Evolutionary conservation across 1,284 basidiomycete species (phyloP).

Genomic region (Schizophyllum commune): DNA sequence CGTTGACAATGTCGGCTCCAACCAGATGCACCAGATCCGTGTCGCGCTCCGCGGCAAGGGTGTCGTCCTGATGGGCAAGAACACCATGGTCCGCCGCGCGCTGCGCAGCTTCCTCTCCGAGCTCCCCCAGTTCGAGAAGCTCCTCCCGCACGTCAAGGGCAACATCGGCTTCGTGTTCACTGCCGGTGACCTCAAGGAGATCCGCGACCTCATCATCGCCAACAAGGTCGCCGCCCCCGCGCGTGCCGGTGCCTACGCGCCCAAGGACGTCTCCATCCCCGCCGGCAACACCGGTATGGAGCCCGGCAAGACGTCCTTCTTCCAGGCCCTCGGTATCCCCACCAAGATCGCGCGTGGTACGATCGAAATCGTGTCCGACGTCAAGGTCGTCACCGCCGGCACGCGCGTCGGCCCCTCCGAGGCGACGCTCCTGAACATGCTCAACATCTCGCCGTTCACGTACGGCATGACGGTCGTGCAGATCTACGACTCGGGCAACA

Average conservation of each 20-base stretch:
- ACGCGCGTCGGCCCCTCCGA: conserved; percentile 95
- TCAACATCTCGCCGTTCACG: conserved; percentile 98
- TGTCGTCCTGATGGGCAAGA: conserved; percentile 99
- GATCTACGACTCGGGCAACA: conserved; percentile 89
- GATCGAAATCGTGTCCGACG: conserved; percentile 98
- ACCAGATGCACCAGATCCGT: conserved; percentile 99
- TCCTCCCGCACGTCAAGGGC: conserved; percentile 92
- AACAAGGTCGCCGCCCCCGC: conserved; percentile 99
- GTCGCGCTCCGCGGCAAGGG: conserved; percentile 94
- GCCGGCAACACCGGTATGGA: conserved; percentile 99
- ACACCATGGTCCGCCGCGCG: conserved; percentile 99
- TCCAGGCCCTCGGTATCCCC: conserved; percentile 99
- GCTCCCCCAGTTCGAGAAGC: conserved; percentile 90
- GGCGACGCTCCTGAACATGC: conserved; percentile 97
- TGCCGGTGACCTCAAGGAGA: conserved; percentile 84
- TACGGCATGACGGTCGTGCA: conserved; percentile 97
- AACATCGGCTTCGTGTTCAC: conserved; percentile 99
- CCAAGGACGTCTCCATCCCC: conserved; percentile 87
- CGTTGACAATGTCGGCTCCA: conserved; percentile 99
- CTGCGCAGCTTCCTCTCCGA: conserved; percentile 88
- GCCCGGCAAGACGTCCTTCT: conserved; percentile 99
- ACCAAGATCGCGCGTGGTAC: conserved; percentile 99
- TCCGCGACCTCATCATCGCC: conserved; percentile 86
- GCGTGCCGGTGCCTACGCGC: conserved; percentile 95
- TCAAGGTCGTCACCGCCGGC: conserved; percentile 91